These are phyloP conservation scores for Torrubiella hemipterigena DNA, from an alignment of 2,329 filamentous ascomycete genomes.

Conservation along the genomic window DNA sequence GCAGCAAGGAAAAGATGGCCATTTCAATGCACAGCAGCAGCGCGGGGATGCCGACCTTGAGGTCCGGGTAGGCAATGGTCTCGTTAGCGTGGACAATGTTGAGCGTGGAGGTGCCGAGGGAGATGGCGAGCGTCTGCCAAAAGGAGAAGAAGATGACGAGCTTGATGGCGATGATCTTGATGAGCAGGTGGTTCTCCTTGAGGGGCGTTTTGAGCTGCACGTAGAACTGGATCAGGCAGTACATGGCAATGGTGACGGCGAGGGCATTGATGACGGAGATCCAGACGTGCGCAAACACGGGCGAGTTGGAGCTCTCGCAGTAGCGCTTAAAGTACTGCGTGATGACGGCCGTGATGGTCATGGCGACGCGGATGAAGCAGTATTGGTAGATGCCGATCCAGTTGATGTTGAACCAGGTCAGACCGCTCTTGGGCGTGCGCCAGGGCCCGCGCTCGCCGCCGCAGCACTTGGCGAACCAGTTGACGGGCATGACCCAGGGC, in stretches of 20 bases:
- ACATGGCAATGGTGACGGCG: constrained; percentile 76
- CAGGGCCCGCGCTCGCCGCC: constrained; percentile 58
- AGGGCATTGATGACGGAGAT: constrained; percentile 55
- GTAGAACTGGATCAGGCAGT: constrained; percentile 80
- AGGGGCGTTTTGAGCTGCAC: constrained; percentile 60
- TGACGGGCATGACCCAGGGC: constrained; percentile 65
- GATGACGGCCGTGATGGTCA: constrained; percentile 67
- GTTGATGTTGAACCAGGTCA: constrained; percentile 85
- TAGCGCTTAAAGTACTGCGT: constrained; percentile 59
- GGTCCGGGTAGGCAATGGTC: constrained; percentile 57
- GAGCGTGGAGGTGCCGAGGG: constrained; percentile 42
- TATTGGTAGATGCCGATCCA: constrained; percentile 81
- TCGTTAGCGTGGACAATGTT: constrained; percentile 49
- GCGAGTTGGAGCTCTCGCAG: constrained; percentile 67
- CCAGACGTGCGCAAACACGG: constrained; percentile 77
- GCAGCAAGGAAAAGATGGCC: constrained; percentile 66
- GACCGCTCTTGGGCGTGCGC: constrained; percentile 64
- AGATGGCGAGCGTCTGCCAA: constrained; percentile 57
- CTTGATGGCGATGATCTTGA: constrained; percentile 81
- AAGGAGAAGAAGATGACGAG: constrained; percentile 85
- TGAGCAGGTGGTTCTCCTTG: constrained; percentile 55
- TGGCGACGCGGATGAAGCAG: constrained; percentile 66
- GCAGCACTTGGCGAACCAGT: constrained; percentile 57
- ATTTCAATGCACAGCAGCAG: constrained; percentile 75
- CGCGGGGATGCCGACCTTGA: constrained; percentile 70